Conservation (phyloP, 148 eudicot species). For the Simmondsia chinensis region DNA sequence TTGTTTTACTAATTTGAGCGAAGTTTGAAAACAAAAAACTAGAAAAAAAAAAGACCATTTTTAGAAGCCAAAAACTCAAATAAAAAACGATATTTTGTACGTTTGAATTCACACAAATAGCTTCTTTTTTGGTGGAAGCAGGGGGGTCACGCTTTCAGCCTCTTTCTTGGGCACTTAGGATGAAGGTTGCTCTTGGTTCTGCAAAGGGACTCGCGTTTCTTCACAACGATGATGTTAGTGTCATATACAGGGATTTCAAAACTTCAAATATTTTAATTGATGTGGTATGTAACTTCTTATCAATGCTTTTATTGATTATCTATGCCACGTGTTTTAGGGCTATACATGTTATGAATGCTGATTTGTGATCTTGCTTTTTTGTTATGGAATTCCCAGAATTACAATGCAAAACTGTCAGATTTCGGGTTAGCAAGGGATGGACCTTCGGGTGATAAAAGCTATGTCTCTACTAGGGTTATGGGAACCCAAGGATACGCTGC, state of each 20-base stretch:
- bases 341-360: background rate
- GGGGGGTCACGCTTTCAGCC: constrained; percentile 25
- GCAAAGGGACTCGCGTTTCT: constrained; percentile 27
- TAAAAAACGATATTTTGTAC: no score
- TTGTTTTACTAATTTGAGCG: no score
- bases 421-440: constrained; percentile 67
- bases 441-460: constrained; percentile 54
- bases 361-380: background rate
- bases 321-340: constrained; percentile 1
- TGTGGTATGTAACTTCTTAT: constrained; percentile 11
- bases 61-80: no score
- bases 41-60: no score
- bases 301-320: background rate
- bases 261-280: constrained; percentile 25
- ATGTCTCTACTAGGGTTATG: constrained; percentile 58
- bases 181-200: constrained; percentile 23
- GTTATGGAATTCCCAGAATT: constrained; percentile 23
- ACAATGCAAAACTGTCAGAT: constrained; percentile 57
- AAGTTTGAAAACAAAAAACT: no score
- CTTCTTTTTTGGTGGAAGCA: no score
- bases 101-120: no score
- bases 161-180: constrained; percentile 19
- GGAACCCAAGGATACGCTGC: constrained; percentile 65
- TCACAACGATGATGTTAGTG: constrained; percentile 22
- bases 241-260: constrained; percentile 20